Evolutionary conservation across 768 basidiomycete species (phyloP).

Genomic region (Pulveroboletus sp.): DNA sequence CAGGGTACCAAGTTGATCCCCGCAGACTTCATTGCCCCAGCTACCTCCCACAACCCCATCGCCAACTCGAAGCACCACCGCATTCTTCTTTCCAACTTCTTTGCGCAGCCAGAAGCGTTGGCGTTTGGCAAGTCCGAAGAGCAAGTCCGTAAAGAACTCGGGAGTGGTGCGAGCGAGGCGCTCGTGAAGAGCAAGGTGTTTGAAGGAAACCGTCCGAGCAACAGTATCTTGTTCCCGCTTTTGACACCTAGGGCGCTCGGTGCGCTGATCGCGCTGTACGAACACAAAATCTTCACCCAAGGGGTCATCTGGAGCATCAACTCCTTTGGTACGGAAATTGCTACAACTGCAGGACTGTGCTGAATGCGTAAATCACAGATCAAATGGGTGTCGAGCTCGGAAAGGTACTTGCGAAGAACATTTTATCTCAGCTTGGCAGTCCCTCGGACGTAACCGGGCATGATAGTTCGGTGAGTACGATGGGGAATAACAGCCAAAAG

Average conservation of each 20-base stretch:
- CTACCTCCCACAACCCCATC: conserved; percentile 89
- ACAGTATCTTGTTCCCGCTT: conserved; percentile 92
- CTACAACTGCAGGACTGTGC: background rate
- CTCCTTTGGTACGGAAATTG: conserved; percentile 67
- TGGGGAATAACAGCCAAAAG: background rate
- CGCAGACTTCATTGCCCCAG: conserved; percentile 88
- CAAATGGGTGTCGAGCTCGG: conserved; percentile 99
- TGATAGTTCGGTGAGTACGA: conserved; percentile 67
- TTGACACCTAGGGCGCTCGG: conserved; percentile 88
- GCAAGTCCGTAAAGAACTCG: conserved; percentile 70
- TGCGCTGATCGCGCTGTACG: conserved; percentile 86
- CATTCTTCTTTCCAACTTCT: conserved; percentile 96
- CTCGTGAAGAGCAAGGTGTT: conserved; percentile 97
- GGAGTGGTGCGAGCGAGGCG: conserved; percentile 71
- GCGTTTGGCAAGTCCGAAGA: conserved; percentile 98
- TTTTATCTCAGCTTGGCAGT: conserved; percentile 81
- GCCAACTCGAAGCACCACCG: conserved; percentile 88
- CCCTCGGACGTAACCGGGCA: conserved; percentile 82
- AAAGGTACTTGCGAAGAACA: conserved; percentile 96
- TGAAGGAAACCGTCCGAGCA: conserved; percentile 95
- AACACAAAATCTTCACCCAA: conserved; percentile 99
- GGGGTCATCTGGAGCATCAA: conserved; percentile 99
- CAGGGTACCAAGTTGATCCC: conserved; percentile 93
- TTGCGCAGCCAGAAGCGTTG: conserved; percentile 96
- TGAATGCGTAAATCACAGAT: conserved; percentile 44